Evolutionary conservation across 768 basidiomycete species (phyloP).

Genomic region (Glaciozyma antarctica): DNA sequence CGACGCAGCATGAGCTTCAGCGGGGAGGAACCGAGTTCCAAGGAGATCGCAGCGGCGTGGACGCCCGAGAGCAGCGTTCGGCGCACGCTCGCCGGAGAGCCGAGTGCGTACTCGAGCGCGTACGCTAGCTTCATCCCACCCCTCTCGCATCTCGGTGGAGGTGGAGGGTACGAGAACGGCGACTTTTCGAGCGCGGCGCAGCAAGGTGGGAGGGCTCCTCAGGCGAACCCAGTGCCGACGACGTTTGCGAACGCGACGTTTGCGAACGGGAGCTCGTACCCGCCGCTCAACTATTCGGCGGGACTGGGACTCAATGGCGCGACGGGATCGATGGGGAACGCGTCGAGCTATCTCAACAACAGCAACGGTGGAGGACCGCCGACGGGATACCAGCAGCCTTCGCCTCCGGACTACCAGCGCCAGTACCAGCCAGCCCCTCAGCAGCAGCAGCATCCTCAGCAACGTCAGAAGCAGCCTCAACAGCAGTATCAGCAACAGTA

Average conservation of each 20-base stretch:
- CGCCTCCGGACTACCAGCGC: neutral
- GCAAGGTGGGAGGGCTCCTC: neutral
- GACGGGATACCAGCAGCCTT: too few species aligned
- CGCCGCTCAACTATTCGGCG: slow-evolving; percentile 6
- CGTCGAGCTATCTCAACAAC: neutral
- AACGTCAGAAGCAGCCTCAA: neutral
- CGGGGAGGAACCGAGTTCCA: neutral
- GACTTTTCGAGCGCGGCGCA: neutral
- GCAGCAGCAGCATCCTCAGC: neutral
- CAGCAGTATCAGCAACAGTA: neutral
- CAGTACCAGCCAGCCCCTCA: neutral
- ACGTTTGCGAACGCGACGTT: slow-evolving; percentile 4
- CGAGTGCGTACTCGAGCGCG: neutral
- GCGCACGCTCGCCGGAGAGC: neutral
- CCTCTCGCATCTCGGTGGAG: neutral
- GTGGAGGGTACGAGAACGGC: neutral
- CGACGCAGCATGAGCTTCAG: neutral
- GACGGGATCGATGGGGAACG: neutral
- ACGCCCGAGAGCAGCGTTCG: slow-evolving; percentile 6
- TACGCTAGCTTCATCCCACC: neutral
- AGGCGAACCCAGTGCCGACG: neutral
- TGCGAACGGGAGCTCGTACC: slow-evolving; percentile 8
- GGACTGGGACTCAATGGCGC: neutral
- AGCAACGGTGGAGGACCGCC: too few species aligned
- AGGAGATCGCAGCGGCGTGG: slow-evolving; percentile 2